These are phyloP conservation scores for Kodamaea nitidulidarum DNA, from an alignment of 805 yeast genomes.

Conservation along the genomic window DNA sequence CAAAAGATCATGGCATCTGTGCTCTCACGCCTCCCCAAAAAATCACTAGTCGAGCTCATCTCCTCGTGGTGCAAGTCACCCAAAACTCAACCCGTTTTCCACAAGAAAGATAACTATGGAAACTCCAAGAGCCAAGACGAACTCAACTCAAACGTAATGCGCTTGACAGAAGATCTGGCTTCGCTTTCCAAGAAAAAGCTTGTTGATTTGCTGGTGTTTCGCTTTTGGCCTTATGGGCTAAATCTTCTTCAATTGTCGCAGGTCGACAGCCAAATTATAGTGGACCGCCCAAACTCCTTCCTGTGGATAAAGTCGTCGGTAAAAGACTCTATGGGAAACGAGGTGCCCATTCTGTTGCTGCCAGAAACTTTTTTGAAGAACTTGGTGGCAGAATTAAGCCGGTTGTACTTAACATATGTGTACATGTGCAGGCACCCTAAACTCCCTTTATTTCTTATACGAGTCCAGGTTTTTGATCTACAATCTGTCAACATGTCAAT, in stretches of 20 bases:
- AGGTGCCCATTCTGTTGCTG: conserved; percentile 37
- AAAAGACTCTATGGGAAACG: conserved; percentile 28
- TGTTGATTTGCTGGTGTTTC: conserved; percentile 44
- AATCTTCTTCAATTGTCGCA: conserved; percentile 67
- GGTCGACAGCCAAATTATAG: conserved; percentile 60
- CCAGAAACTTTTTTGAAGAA: conserved; percentile 49
- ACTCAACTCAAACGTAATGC: conserved; percentile 18
- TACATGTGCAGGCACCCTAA: conserved; percentile 64
- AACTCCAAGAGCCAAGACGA: conserved; percentile 15
- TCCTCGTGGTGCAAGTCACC: conserved; percentile 32
- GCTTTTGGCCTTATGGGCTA: conserved; percentile 54
- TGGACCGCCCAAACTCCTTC: conserved; percentile 51
- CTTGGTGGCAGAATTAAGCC: conserved; percentile 45
- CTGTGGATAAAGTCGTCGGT: conserved; percentile 49
- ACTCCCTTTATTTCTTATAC: conserved; percentile 54
- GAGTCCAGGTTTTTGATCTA: conserved; percentile 67
- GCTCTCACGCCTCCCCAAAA: conserved; percentile 28
- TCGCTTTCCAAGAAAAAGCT: conserved; percentile 25
- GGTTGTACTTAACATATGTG: conserved; percentile 57
- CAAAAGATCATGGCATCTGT: conserved; percentile 18
- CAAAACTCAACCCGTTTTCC: conserved; percentile 20
- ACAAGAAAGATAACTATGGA: conserved; percentile 9
- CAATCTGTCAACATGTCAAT: conserved; percentile 16
- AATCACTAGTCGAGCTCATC: conserved; percentile 29
- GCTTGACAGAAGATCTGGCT: conserved; percentile 13